Percentiles rank a stretch among this genome's conserved stretches.
Evolutionary conservation across 495 filamentous ascomycete species (phyloP).

Genomic region (Talaromyces adpressus): DNA sequence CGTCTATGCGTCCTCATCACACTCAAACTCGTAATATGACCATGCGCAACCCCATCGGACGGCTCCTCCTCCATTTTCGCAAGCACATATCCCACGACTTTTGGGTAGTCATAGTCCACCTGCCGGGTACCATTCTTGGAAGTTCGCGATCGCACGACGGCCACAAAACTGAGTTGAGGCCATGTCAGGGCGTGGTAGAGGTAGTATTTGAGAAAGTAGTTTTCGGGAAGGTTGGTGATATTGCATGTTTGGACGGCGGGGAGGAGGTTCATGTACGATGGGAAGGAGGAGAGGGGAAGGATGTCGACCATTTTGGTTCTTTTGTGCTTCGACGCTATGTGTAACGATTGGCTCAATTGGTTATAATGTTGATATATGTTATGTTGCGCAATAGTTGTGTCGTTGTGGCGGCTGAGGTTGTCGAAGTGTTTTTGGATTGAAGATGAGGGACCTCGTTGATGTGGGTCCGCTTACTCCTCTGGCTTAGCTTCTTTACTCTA

Average conservation of each 20-base stretch:
- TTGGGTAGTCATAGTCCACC: constrained; percentile 72
- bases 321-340: neutral
- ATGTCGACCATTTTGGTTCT: constrained; percentile 41
- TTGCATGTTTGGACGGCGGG: constrained; percentile 96
- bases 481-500: neutral
- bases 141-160: constrained; percentile 74
- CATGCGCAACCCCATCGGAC: constrained; percentile 80
- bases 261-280: constrained; percentile 54
- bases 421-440: neutral
- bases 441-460: neutral
- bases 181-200: constrained; percentile 97
- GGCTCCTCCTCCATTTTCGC: constrained; percentile 99
- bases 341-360: neutral
- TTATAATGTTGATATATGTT: neutral
- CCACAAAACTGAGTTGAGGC: constrained; percentile 94
- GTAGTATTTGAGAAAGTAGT: constrained; percentile 99
- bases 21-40: constrained; percentile 90
- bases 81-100: constrained; percentile 97
- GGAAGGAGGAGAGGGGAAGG: constrained; percentile 40
- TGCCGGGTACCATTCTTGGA: neutral
- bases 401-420: neutral
- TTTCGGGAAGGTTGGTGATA: constrained; percentile 97
- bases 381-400: neutral
- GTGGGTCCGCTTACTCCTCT: neutral
- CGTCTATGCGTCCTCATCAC: constrained; percentile 95